Base-by-base conservation (phyloP, 2,329 filamentous ascomycete genomes). In the Chrysosporium keratinophilum region DNA sequence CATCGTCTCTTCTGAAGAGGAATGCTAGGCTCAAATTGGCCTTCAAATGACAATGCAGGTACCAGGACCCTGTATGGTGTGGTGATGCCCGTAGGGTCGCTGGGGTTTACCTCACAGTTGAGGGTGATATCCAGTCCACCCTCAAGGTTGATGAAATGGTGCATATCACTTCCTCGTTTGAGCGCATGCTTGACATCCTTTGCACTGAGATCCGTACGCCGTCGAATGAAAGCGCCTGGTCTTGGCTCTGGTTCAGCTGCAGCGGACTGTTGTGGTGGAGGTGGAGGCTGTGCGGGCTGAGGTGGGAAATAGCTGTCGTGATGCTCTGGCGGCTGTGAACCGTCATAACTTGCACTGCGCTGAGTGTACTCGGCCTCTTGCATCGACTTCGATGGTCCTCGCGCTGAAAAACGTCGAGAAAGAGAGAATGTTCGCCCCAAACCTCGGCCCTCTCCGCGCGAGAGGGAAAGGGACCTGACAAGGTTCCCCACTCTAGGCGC, bases 61-160 rank as follows among this genome's bases (percentile, higher is more conserved):
- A 98, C 84, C 1, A 97, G 77, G 4, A 98, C 72, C 39, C 88
- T 78, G 67, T 98, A 98, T 7, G 89, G 88, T 49, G 82, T 80
- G 0, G 93, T 98, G 59, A 88, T 88, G 12, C 93, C 94, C 0
- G 86, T 79, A 0, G 93, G 91, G 62, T 98, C 89, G 58, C 81
- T 82, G 43, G 87, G 80, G 62, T 85, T 89, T 57, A 96, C 82
- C 71, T 98, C 93, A 58, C 95, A 82, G 62, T 96, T 95, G 42
- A 98, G 71, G 49, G 82, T 86, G 35, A 98, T 84, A 60, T 96
- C 89, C 9, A 98, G 74, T 0, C 88, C 89, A 31, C 85, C 85
- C 65, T 93, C 81, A 0, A 96, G 76, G 64, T 95, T 82, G 56
- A 97, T 74, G 53, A 74, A 72, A 47, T 70, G 79, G 9, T 79